These are phyloP conservation scores for Thermomucor indicae-seudaticae DNA, from an alignment of 371 early-diverging fungal species.

Conservation along the genomic window DNA sequence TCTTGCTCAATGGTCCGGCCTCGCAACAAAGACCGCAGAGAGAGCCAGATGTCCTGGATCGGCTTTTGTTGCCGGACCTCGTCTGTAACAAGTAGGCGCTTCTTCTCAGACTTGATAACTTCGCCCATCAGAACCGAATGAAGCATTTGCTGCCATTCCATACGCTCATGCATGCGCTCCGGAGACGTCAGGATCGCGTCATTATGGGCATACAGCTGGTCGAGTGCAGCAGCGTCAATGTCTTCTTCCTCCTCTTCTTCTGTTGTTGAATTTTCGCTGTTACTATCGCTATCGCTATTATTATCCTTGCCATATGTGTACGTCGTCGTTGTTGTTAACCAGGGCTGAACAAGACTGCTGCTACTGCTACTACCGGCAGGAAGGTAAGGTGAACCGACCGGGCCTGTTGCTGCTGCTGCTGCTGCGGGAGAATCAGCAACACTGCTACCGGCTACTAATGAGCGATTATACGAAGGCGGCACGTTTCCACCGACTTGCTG, in stretches of 20 bases:
- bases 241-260: slow-evolving; percentile 17
- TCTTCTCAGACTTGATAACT: slow-evolving; percentile 78
- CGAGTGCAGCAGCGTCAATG: slow-evolving; percentile 7
- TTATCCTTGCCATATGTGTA: too few relatives aligned
- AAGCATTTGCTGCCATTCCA: slow-evolving; percentile 85
- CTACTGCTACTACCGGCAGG: too few relatives aligned
- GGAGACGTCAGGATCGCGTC: slow-evolving; percentile 20
- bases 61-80: slow-evolving; percentile 44
- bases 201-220: slow-evolving; percentile 27
- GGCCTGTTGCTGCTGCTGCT: too few relatives aligned
- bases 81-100: slow-evolving; percentile 54
- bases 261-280: slow-evolving; percentile 14
- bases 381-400: too few relatives aligned
- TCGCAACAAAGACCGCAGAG: slow-evolving; percentile 62
- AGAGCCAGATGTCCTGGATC: slow-evolving; percentile 75
- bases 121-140: slow-evolving; percentile 82
- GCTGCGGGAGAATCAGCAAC: too few relatives aligned
- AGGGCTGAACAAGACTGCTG: too few relatives aligned
- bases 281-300: slow-evolving; percentile 3
- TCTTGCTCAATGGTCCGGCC: slow-evolving; percentile 63
- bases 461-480: too few relatives aligned
- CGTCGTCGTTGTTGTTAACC: too few relatives aligned
- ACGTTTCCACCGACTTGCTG: too few relatives aligned
- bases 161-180: slow-evolving; percentile 60
- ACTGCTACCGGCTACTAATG: too few relatives aligned